phyloP scores from a whole-genome alignment of 371 early-diverging fungal genomes.

The Batrachochytrium dendrobatidis region DNA sequence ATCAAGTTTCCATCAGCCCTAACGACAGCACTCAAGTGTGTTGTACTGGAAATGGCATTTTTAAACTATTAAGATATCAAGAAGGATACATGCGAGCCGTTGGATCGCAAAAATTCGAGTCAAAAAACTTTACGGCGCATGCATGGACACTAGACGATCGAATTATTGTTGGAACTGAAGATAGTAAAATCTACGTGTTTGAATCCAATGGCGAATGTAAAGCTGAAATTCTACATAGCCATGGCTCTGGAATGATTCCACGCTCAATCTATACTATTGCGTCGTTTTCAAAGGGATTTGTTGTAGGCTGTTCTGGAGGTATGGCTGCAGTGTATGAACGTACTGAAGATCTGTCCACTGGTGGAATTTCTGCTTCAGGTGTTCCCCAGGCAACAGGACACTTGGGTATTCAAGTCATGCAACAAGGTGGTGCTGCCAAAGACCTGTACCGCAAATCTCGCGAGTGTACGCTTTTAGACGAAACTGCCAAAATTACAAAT shows the following conservation, averaged over 20 bases:
- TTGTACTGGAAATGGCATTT: slow-evolving; percentile 38
- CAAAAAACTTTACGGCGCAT: slow-evolving; percentile 34
- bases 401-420: slow-evolving; percentile 3
- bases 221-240: slow-evolving; percentile 20
- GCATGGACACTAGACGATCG: slow-evolving; percentile 36
- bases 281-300: slow-evolving; percentile 33
- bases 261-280: slow-evolving; percentile 20
- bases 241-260: slow-evolving; percentile 4
- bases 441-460: slow-evolving; percentile 25
- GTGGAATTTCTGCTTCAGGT: slow-evolving; percentile 4
- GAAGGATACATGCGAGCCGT: slow-evolving; percentile 41
- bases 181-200: slow-evolving; percentile 34
- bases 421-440: slow-evolving; percentile 5
- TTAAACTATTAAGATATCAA: slow-evolving; percentile 39
- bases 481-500: slow-evolving; percentile 24
- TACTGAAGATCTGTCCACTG: slow-evolving; percentile 20
- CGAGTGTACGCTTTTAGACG: slow-evolving; percentile 23
- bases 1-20: slow-evolving; percentile 42
- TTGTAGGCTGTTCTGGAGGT: slow-evolving; percentile 29
- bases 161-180: slow-evolving; percentile 35
- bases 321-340: slow-evolving; percentile 28
- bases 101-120: slow-evolving; percentile 37
- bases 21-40: slow-evolving; percentile 39
- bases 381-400: slow-evolving; percentile 3
- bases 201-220: slow-evolving; percentile 38